phyloP scores from a whole-genome alignment of 2,329 filamentous ascomycete species.

The Colletotrichum musae region DNA sequence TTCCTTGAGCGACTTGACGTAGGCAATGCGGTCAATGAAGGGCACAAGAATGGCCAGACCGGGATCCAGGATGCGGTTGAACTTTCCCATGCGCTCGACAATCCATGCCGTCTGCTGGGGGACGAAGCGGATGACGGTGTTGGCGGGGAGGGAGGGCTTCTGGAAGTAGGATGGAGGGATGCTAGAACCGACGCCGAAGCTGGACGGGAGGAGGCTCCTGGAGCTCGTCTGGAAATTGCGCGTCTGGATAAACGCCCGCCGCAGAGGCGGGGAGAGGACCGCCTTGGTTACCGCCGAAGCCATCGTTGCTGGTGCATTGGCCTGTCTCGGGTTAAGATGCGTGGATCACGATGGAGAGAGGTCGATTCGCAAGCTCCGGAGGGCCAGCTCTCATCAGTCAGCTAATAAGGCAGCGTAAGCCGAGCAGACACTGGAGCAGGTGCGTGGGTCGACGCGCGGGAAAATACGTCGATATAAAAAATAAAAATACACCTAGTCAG shows the following conservation, averaged over 20 bases:
- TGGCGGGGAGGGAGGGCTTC: slow-evolving; percentile 82
- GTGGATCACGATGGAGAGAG: background rate
- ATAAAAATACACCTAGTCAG: background rate
- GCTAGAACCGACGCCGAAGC: slow-evolving; percentile 52
- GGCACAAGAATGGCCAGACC: slow-evolving; percentile 91
- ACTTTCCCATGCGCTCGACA: slow-evolving; percentile 99
- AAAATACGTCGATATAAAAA: background rate
- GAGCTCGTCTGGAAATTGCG: slow-evolving; percentile 39
- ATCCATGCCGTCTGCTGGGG: slow-evolving; percentile 99
- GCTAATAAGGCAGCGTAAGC: slow-evolving; percentile 2
- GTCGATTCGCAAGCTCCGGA: slow-evolving; percentile 15
- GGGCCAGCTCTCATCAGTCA: slow-evolving; percentile 19
- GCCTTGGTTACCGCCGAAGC: slow-evolving; percentile 43
- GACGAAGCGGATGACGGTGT: slow-evolving; percentile 95
- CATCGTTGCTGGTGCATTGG: slow-evolving; percentile 43
- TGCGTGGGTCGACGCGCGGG: slow-evolving; percentile 22
- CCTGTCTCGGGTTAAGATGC: slow-evolving; percentile 1
- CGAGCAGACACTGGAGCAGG: no score
- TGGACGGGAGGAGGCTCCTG: slow-evolving; percentile 36
- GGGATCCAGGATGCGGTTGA: slow-evolving; percentile 92
- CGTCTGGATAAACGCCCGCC: slow-evolving; percentile 38
- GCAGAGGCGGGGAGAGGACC: slow-evolving; percentile 40
- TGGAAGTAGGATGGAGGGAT: slow-evolving; percentile 85
- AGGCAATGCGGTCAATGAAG: slow-evolving; percentile 94
- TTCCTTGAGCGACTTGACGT: slow-evolving; percentile 98